A percentile compares a stretch with the other conserved stretches of the same genome.
Evolutionary conservation across 345 rosid genomes (phyloP).

Genomic region (Aegle marmelos): DNA sequence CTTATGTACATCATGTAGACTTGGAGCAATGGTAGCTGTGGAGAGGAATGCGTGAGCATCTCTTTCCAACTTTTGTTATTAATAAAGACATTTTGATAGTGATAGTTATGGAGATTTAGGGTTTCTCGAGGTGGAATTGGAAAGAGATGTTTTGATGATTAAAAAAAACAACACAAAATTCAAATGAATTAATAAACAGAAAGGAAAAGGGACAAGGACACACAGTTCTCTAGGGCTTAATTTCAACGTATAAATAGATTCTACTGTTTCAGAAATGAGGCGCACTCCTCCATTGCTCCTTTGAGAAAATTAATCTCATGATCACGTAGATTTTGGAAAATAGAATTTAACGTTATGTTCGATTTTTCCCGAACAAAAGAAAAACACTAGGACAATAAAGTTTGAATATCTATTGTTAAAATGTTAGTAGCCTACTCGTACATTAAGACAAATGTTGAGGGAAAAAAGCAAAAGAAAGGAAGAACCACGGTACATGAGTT

Average conservation of each 20-base stretch:
- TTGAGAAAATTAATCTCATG: no score
- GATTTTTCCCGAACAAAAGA: no score
- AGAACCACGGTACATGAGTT: neutral
- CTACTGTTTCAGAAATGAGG: neutral
- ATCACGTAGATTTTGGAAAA: no score
- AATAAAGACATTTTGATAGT: neutral
- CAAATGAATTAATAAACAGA: neutral
- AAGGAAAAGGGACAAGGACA: neutral
- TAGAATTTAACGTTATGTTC: no score
- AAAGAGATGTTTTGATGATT: neutral
- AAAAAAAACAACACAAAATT: neutral
- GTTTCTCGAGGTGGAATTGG: neutral
- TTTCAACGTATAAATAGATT: neutral
- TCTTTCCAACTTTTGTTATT: constrained; percentile 30
- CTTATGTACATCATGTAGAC: constrained; percentile 26
- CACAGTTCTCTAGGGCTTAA: neutral
- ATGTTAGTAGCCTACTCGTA: no score
- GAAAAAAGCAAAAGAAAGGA: neutral
- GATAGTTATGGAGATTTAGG: neutral
- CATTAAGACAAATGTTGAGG: no score
- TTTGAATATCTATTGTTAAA: no score
- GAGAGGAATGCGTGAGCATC: constrained; percentile 28
- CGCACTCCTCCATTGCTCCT: no score
- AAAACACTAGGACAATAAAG: no score
- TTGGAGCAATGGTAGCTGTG: constrained; percentile 36